Conservation (phyloP, 2,329 filamentous ascomycete genomes). For the Didymosphaeria variabile region DNA sequence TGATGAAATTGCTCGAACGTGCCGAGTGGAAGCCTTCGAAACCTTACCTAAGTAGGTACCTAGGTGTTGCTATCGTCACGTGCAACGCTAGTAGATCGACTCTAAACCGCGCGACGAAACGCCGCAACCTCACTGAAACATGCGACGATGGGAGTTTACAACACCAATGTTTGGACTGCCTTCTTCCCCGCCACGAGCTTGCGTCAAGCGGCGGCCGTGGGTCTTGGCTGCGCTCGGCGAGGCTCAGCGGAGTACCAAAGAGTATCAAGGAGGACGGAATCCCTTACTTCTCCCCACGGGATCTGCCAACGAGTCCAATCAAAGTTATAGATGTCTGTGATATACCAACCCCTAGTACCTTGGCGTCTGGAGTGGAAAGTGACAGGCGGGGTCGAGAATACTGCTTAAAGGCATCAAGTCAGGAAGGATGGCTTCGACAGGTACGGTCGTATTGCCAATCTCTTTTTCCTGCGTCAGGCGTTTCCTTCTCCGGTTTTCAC, state of each 20-base stretch:
- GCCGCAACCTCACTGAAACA: conserved; percentile 30
- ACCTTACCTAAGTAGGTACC: no score
- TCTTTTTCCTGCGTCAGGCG: not conserved
- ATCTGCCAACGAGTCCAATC: conserved; percentile 13
- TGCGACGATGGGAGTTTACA: conserved; percentile 30
- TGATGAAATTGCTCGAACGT: not conserved
- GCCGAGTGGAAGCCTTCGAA: not conserved
- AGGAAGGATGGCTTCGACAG: conserved; percentile 9
- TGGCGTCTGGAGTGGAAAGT: conserved; percentile 25
- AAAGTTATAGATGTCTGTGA: conserved; percentile 16
- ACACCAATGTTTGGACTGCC: conserved; percentile 34
- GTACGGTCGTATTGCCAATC: not conserved
- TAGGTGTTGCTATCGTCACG: conserved; percentile 1
- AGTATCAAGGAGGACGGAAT: conserved; percentile 18
- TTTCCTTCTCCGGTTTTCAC: conserved; percentile 11
- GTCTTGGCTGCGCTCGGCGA: conserved; percentile 17
- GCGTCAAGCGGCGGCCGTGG: conserved; percentile 4
- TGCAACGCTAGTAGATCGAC: conserved; percentile 3
- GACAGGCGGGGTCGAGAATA: conserved; percentile 6
- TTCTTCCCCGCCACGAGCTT: conserved; percentile 21
- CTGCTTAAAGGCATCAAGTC: conserved; percentile 22
- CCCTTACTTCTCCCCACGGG: conserved; percentile 10
- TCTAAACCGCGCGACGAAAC: conserved; percentile 25
- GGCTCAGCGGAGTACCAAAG: conserved; percentile 14
- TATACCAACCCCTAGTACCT: conserved; percentile 23